Evolutionary conservation across 139 green algal species (phyloP), one percentile per base, ranked within the genome.

Genomic region (Asterochloris erici): DNA sequence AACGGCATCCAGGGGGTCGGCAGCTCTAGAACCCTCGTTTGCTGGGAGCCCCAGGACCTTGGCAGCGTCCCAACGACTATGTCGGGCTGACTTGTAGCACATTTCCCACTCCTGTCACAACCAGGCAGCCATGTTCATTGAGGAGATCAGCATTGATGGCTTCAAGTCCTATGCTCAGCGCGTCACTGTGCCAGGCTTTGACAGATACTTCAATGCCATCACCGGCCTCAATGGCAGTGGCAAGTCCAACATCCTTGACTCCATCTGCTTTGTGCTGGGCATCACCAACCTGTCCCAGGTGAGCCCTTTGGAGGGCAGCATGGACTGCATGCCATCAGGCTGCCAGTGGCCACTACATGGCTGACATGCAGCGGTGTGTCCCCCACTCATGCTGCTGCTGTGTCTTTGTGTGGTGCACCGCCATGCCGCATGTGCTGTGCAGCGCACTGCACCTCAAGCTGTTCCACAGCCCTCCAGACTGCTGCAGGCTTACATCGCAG

Each of bases 241-340:
- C 26, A 99, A 99, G 84, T 98, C 93, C 69, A 99, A 99, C 89
- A 98, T 99, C 82, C 88, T 99, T 78, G 97, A 99, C 90, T 94
- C 95, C 75, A 98, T 99, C 66, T 99, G 97, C 93, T 99, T 99
- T 87, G 95, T 99, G 24, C 86, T 99, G 74, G 97, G 97, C 47
- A 98, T 99, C 83, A 96, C 93, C 26, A 99, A 99, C 82, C 86
- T 99, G 16, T 88, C 86, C 60, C 93, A 98, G 89, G 96, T 96
- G 68, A 60, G 86, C n/a, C 11, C 38, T 83, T 21, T 78, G 73
- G 23, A 62, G 24, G 19, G 17, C 21, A 21, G 74, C 74, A 79
- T 21, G 21, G 4, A 6, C 38, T 54, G 38, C 38, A 54, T 54
- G 38, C 38, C 38, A 54, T 54, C 4, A 54, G 38, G 38, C 38